Base-by-base conservation (phyloP, 768 basidiomycete genomes). In the Agrocybe praecox region DNA sequence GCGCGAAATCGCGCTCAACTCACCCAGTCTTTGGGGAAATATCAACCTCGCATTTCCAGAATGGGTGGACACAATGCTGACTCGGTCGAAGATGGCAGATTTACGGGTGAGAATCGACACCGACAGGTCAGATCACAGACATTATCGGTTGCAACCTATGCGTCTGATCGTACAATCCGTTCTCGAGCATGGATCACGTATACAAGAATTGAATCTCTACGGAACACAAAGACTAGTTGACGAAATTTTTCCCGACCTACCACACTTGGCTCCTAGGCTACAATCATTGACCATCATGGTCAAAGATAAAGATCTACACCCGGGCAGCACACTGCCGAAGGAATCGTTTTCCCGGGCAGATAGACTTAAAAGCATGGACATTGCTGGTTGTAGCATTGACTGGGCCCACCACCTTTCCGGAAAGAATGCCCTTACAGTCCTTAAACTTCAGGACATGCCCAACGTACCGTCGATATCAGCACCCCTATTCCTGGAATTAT, bases 11-110 rank as follows among this genome's bases (percentile, higher is more conserved):
- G 52, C 57, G 15, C 6, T 53, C 17, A 53, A 58, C 22, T 48
- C 52, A 9, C 57, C 57, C 5, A 48, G 36, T 12, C 47, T 58
- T 22, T 58, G 57, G 57, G 19, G 34, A 14, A 43, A 33, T 17
- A 45, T 32, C 24, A 42, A 51, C 19, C 23, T 53, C 18, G 9
- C 17, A 2, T 22, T 14, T 33, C 18, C 17, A 22, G 18, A 12
- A 29, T 58, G 57, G 52, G 43, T 40, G 6, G 18, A 53, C 18
- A 46, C 49, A 44, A 48, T 52, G 52, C 29, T 58, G 15, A 23
- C 29, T 8, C 23, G 57, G 17, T 58, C 57, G 2, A 58, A 49
- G 43, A 58, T 49, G 57, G 51, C 57, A 17, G 48, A 47, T 15
- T 46, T 58, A 18, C 43, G 11, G 2, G 24, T 53, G 10, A 18